These are phyloP conservation scores for Calonectria naviculata DNA, from an alignment of 2,329 filamentous ascomycete genomes.

Conservation along the genomic window DNA sequence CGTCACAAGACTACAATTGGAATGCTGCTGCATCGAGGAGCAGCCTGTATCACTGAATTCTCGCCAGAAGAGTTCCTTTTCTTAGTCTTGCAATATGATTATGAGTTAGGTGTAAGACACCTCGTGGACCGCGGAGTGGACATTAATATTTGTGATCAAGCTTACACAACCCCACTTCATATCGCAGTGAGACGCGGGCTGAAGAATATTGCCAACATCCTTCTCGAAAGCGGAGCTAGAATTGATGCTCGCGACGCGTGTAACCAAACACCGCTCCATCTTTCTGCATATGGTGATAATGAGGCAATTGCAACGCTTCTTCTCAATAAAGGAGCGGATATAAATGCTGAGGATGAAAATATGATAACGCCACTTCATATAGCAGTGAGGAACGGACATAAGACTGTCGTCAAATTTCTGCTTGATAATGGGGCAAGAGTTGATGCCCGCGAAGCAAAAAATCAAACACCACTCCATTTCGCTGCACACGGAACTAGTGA, in stretches of 20 bases:
- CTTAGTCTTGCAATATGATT: no score
- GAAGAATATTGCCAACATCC: neutral
- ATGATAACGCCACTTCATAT: neutral
- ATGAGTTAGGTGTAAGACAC: neutral
- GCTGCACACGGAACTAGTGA: no score
- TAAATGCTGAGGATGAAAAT: neutral
- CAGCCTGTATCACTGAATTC: no score
- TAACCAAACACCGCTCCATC: no score
- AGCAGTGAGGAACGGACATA: neutral
- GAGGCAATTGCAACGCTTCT: neutral
- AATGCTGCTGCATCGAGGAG: neutral
- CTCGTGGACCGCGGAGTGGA: neutral
- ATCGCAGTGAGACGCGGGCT: neutral
- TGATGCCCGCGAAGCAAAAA: neutral
- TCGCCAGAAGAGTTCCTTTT: no score
- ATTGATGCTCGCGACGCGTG: neutral
- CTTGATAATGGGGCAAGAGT: neutral
- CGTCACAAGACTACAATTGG: neutral
- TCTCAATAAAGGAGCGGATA: neutral
- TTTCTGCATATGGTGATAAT: neutral
- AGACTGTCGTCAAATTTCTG: neutral
- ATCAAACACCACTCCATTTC: neutral
- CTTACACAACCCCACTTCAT: neutral
- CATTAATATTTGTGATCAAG: neutral
- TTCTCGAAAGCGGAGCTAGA: neutral